Evolutionary conservation across 2,329 filamentous ascomycete species (phyloP).

Genomic region (Xylaria sp.): DNA sequence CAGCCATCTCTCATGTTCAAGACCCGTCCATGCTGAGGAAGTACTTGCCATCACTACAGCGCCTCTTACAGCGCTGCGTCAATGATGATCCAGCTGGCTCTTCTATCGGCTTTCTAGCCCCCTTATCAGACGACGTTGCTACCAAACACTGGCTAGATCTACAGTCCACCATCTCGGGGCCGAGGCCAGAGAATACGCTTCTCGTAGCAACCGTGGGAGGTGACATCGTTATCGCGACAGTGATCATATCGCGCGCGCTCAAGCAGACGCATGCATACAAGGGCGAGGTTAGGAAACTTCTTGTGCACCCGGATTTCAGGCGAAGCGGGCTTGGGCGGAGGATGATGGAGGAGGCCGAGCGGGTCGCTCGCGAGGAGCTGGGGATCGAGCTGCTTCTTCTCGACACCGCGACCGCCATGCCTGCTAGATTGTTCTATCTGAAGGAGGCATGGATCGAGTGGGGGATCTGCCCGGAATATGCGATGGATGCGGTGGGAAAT

Average conservation of each 20-base stretch:
- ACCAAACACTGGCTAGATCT: slow-evolving; percentile 40
- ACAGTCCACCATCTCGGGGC: slow-evolving; percentile 36
- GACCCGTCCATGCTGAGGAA: background rate
- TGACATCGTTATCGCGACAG: slow-evolving; percentile 39
- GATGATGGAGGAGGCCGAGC: background rate
- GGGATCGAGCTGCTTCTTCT: slow-evolving; percentile 44
- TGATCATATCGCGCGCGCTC: slow-evolving; percentile 38
- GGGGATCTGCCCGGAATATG: slow-evolving; percentile 43
- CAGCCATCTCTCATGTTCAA: background rate
- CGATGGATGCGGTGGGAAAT: no score
- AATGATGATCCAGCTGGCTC: slow-evolving; percentile 46
- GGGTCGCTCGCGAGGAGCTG: background rate
- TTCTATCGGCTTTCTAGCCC: slow-evolving; percentile 48
- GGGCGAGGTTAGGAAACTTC: slow-evolving; percentile 47
- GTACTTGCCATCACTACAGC: slow-evolving; percentile 39
- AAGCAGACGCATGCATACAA: slow-evolving; percentile 46
- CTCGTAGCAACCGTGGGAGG: slow-evolving; percentile 1
- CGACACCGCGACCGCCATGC: slow-evolving; percentile 44
- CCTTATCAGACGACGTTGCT: slow-evolving; percentile 42
- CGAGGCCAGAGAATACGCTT: slow-evolving; percentile 15
- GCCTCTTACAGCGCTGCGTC: slow-evolving; percentile 45
- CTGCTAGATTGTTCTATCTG: slow-evolving; percentile 45
- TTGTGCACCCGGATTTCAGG: slow-evolving; percentile 42
- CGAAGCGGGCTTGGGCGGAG: slow-evolving; percentile 39
- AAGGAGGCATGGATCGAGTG: slow-evolving; percentile 45